A percentile compares a stretch with the other conserved stretches of the same genome.
phyloP scores from a whole-genome alignment of 2,329 filamentous ascomycete genomes.

The Botrytis cinerea region DNA sequence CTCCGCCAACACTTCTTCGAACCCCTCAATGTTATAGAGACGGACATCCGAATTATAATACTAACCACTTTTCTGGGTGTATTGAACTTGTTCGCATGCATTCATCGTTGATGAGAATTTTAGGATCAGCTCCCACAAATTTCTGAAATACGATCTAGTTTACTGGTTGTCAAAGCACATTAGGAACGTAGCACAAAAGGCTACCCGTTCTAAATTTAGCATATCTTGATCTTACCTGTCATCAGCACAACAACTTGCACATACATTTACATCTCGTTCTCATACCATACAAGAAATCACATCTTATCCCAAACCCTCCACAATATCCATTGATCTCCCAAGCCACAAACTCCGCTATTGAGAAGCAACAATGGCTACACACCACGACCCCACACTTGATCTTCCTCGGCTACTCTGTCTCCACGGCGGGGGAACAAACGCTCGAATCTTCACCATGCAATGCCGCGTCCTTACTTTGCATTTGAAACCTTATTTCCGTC shows the following conservation, averaged over 20 bases:
- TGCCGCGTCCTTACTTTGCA: constrained; percentile 50
- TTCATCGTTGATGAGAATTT: not conserved
- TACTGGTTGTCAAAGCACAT: not conserved
- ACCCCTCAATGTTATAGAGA: not conserved
- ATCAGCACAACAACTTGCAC: not conserved
- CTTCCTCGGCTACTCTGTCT: constrained; percentile 73
- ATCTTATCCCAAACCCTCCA: not conserved
- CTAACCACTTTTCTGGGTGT: not conserved
- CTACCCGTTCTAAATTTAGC: constrained; percentile 10
- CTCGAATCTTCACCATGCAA: constrained; percentile 67
- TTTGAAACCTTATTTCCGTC: constrained; percentile 55
- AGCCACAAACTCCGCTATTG: too few species aligned
- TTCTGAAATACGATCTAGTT: not conserved
- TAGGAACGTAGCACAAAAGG: constrained; percentile 4
- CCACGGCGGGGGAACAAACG: constrained; percentile 77
- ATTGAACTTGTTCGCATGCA: not conserved
- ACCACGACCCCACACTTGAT: constrained; percentile 23
- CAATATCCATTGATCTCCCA: not conserved
- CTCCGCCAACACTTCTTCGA: not conserved
- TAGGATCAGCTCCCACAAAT: not conserved
- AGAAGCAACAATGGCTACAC: not conserved
- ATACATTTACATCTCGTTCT: not conserved
- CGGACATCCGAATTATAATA: not conserved
- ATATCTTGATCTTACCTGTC: not conserved
- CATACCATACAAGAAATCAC: not conserved